These are phyloP conservation scores for Phialophora macrospora DNA, from an alignment of 2,329 filamentous ascomycete genomes.

Conservation along the genomic window DNA sequence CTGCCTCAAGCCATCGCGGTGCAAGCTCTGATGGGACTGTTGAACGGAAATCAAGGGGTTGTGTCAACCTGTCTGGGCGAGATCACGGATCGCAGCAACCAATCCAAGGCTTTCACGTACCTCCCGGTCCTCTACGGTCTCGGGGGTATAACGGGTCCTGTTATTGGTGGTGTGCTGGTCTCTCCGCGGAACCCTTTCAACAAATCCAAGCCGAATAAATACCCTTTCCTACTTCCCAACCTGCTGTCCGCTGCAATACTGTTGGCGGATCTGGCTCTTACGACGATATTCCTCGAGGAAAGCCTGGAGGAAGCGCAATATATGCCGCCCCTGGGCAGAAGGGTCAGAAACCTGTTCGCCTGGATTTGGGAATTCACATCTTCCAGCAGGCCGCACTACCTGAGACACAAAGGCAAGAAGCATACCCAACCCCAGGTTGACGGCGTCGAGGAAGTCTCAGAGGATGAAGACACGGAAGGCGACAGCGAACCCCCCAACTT, in stretches of 20 bases:
- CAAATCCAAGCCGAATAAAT: constrained; percentile 59
- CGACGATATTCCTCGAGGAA: constrained; percentile 84
- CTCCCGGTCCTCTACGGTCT: constrained; percentile 95
- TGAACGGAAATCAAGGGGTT: constrained; percentile 94
- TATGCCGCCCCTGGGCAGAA: constrained; percentile 64
- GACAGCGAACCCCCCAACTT: constrained; percentile 48
- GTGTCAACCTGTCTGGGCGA: constrained; percentile 94
- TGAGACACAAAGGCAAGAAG: constrained; percentile 45
- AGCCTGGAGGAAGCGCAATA: constrained; percentile 71
- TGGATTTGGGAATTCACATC: constrained; percentile 74
- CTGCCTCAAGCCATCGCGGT: constrained; percentile 85
- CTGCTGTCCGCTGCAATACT: constrained; percentile 76
- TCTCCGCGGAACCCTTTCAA: constrained; percentile 64
- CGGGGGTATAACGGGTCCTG: constrained; percentile 88
- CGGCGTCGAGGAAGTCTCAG: constrained; percentile 24
- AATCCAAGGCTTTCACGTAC: constrained; percentile 91
- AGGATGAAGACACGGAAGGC: constrained; percentile 44
- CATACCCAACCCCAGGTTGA: constrained; percentile 19
- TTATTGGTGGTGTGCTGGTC: constrained; percentile 85
- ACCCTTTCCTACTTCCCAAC: constrained; percentile 87
- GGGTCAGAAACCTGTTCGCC: constrained; percentile 65
- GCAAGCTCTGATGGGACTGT: constrained; percentile 85
- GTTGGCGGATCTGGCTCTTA: constrained; percentile 71
- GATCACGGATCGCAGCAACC: constrained; percentile 92
- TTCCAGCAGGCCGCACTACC: constrained; percentile 63